phyloP scores from a whole-genome alignment of 1,284 basidiomycete species.

The Boletus sp. region DNA sequence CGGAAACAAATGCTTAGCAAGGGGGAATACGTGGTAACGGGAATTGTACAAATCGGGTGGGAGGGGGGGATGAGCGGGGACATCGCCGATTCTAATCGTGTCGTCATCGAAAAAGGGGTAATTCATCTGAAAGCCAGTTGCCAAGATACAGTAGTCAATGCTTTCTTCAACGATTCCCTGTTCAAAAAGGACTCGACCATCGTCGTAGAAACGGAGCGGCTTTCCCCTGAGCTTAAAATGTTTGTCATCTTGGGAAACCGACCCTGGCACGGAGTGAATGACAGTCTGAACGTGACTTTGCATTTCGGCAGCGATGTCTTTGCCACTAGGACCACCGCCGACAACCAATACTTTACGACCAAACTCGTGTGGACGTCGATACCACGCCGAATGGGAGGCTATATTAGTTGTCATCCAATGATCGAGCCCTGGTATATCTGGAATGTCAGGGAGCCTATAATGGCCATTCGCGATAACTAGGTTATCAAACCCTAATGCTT shows the following conservation, averaged over 20 bases:
- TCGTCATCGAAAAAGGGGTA: slow-evolving; percentile 54
- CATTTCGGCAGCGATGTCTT: slow-evolving; percentile 61
- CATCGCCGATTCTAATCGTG: slow-evolving; percentile 29
- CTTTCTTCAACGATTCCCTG: slow-evolving; percentile 52
- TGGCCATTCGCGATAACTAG: slow-evolving; percentile 73
- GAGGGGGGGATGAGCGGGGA: slow-evolving; percentile 44
- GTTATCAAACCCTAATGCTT: slow-evolving; percentile 49
- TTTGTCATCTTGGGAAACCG: slow-evolving; percentile 30
- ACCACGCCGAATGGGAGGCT: slow-evolving; percentile 63
- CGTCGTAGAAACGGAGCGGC: slow-evolving; percentile 40
- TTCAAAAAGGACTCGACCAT: slow-evolving; percentile 53
- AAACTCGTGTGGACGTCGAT: slow-evolving; percentile 50
- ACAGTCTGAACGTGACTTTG: slow-evolving; percentile 40
- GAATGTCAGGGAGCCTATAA: slow-evolving; percentile 59
- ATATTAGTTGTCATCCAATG: slow-evolving; percentile 50
- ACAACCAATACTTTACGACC: slow-evolving; percentile 59
- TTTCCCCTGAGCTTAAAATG: slow-evolving; percentile 44
- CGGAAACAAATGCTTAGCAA: slow-evolving; percentile 52
- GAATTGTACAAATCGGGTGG: slow-evolving; percentile 59
- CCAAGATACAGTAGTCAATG: slow-evolving; percentile 62
- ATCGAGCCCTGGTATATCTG: slow-evolving; percentile 52
- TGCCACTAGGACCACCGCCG: slow-evolving; percentile 67
- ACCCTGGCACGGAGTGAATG: slow-evolving; percentile 52
- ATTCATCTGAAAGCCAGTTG: slow-evolving; percentile 66
- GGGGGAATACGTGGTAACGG: slow-evolving; percentile 59